These are phyloP conservation scores for Acephala macrosclerotiorum DNA, from an alignment of 2,329 filamentous ascomycete genomes.

Conservation along the genomic window DNA sequence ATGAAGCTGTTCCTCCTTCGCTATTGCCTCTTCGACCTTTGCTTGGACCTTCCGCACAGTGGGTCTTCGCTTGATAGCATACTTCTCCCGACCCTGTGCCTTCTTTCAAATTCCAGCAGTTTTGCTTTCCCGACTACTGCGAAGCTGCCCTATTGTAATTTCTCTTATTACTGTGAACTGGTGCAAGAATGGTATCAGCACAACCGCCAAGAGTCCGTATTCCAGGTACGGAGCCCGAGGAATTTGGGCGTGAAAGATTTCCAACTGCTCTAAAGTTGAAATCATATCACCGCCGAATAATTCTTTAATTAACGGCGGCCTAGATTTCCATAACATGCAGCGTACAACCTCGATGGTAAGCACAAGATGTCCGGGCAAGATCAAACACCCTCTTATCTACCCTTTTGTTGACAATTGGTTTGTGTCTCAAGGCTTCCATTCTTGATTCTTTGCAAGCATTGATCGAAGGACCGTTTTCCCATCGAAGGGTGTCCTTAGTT, in stretches of 20 bases:
- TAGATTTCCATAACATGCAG: no score
- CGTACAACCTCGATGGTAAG: no score
- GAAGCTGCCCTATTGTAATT: background rate
- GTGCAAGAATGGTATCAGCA: background rate
- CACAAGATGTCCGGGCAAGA: background rate
- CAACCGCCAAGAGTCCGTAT: background rate
- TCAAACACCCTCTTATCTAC: background rate
- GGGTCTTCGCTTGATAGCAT: background rate
- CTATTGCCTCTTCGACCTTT: background rate
- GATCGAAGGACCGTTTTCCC: background rate
- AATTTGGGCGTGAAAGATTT: background rate
- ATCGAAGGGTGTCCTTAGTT: background rate
- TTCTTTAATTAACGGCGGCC: no score
- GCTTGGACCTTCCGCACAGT: background rate
- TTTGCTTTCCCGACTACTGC: background rate
- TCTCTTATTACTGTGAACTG: background rate
- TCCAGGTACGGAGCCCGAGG: background rate
- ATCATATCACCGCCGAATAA: background rate
- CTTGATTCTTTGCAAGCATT: slow-evolving; percentile 1
- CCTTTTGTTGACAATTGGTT: no score
- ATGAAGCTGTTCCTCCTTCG: background rate
- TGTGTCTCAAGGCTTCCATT: background rate
- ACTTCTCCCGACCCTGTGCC: background rate
- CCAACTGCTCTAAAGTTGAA: background rate
- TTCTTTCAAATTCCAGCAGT: background rate